Conservation (phyloP, 140 eudicot genomes). For the Cichorium intybus region DNA sequence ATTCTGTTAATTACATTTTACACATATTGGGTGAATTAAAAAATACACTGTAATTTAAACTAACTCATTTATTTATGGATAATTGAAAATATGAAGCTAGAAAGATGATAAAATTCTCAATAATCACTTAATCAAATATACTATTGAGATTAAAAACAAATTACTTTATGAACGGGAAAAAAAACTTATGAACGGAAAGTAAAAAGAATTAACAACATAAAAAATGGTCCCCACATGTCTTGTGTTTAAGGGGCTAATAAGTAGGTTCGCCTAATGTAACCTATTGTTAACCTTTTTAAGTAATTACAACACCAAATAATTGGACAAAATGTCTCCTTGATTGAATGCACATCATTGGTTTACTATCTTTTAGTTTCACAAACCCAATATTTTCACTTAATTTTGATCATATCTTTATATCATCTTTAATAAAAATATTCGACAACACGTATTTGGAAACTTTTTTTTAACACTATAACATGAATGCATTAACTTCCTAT, state of each 20-base stretch:
- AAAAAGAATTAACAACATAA: slow-evolving; percentile 2
- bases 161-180: too few relatives aligned
- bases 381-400: slow-evolving; percentile 19
- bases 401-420: too few relatives aligned
- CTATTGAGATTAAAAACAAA: not conserved
- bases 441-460: slow-evolving; percentile 20
- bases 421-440: slow-evolving; percentile 15
- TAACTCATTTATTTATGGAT: slow-evolving; percentile 4
- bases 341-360: slow-evolving; percentile 54
- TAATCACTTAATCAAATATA: not conserved
- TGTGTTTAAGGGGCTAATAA: slow-evolving; percentile 36
- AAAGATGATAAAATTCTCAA: not conserved
- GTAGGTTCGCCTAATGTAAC: slow-evolving; percentile 40
- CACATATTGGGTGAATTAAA: too few relatives aligned
- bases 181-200: not conserved
- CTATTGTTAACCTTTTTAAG: slow-evolving; percentile 12
- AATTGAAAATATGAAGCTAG: slow-evolving; percentile 19
- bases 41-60: not conserved
- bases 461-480: slow-evolving; percentile 11
- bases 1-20: too few relatives aligned
- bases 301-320: slow-evolving; percentile 26
- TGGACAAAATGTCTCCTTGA: slow-evolving; percentile 66
- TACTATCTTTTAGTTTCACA: slow-evolving; percentile 16
- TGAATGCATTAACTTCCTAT: slow-evolving; percentile 20
- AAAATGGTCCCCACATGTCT: slow-evolving; percentile 28